Evolutionary conservation across 345 rosid genomes (phyloP).

Genomic region (Eucalyptus melliodora): DNA sequence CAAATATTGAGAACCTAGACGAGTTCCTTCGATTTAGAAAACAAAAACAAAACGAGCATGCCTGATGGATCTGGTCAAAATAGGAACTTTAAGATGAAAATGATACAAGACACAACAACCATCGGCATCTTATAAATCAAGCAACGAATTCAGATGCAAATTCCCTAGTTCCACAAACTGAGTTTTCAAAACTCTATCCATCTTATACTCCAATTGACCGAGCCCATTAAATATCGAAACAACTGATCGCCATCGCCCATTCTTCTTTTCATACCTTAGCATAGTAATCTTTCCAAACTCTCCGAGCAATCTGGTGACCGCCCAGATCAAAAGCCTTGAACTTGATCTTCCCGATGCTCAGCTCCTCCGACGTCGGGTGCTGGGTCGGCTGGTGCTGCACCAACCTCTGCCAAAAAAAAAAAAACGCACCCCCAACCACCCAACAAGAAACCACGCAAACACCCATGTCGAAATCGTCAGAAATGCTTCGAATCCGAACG

Average conservation of each 20-base stretch:
- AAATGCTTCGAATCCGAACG: background rate
- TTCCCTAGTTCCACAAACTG: background rate
- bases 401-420: slow-evolving; percentile 29
- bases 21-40: background rate
- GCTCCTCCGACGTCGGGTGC: slow-evolving; percentile 73
- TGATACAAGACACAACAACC: background rate
- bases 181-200: background rate
- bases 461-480: background rate
- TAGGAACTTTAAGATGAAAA: background rate
- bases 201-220: background rate
- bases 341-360: slow-evolving; percentile 71
- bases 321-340: slow-evolving; percentile 85
- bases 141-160: background rate
- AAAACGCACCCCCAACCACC: background rate
- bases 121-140: background rate
- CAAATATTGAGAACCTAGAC: background rate
- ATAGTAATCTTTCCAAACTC: slow-evolving; percentile 77
- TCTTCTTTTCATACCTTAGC: slow-evolving; percentile 29
- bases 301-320: slow-evolving; percentile 71
- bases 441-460: background rate
- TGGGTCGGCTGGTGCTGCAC: slow-evolving; percentile 76
- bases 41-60: background rate
- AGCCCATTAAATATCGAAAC: background rate
- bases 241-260: background rate
- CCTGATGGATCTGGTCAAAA: background rate